These are phyloP conservation scores for Dothidotthia symphoricarpi DNA, from an alignment of 2,329 filamentous ascomycete species.

Conservation along the genomic window DNA sequence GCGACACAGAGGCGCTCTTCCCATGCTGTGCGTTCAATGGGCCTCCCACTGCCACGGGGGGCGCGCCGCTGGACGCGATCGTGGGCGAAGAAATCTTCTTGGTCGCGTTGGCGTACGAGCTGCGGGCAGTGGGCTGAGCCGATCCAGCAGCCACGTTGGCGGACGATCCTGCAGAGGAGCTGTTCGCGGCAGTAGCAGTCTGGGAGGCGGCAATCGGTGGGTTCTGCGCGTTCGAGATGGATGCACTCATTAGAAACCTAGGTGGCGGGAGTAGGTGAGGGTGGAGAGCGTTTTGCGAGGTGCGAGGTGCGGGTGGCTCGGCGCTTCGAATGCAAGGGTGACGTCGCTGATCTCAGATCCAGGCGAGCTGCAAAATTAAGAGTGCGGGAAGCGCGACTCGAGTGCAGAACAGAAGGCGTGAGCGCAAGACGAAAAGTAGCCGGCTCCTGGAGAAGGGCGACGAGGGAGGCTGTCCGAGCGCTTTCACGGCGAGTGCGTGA, in stretches of 20 bases:
- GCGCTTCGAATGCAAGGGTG: constrained; percentile 18
- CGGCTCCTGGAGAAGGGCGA: constrained; percentile 33
- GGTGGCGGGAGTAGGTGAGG: constrained; percentile 14
- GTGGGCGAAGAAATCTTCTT: constrained; percentile 53
- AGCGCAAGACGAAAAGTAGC: constrained; percentile 24
- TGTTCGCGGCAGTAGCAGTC: constrained; percentile 49
- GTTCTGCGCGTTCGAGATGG: constrained; percentile 52
- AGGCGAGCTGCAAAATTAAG: constrained; percentile 23
- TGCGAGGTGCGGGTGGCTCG: constrained; percentile 13
- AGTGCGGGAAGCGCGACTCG: constrained; percentile 29
- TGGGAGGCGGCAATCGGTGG: constrained; percentile 51
- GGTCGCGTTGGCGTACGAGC: constrained; percentile 62
- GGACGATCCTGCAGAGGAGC: constrained; percentile 52
- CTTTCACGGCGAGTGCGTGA: constrained; percentile 33
- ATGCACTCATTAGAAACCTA: constrained; percentile 61
- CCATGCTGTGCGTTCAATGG: constrained; percentile 53
- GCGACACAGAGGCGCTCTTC: constrained; percentile 56
- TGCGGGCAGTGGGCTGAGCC: constrained; percentile 55
- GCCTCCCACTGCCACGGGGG: constrained; percentile 55
- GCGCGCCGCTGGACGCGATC: constrained; percentile 52
- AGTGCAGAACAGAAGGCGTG: constrained; percentile 25
- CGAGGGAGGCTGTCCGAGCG: constrained; percentile 35
- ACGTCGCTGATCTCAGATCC: constrained; percentile 34
- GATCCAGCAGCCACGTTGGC: constrained; percentile 52
- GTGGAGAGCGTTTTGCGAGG: constrained; percentile 9